Evolutionary conservation across 2,329 filamentous ascomycete species (phyloP).

Genomic region (Trichoderma citrinoviride): DNA sequence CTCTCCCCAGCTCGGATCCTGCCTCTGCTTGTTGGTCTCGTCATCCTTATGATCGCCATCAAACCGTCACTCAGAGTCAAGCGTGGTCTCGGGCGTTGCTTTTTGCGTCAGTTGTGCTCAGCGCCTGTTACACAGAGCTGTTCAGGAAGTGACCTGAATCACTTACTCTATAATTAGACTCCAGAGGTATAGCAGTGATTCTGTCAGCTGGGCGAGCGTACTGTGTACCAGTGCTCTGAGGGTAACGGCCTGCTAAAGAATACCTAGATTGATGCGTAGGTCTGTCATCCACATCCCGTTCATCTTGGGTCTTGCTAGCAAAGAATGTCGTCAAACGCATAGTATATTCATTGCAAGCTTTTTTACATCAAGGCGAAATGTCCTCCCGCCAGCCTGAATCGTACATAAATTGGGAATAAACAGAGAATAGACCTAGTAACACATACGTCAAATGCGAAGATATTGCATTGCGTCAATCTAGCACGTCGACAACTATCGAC

Average conservation of each 20-base stretch:
- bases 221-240: no score
- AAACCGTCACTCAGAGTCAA: neutral
- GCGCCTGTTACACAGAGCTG: neutral
- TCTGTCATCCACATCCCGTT: no score
- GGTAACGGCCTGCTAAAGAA: no score
- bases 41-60: neutral
- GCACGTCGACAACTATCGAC: neutral
- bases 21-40: neutral
- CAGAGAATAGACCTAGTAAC: neutral
- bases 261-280: no score
- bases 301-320: neutral
- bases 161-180: neutral
- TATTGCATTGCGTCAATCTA: conserved; percentile 2
- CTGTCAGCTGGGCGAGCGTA: no score
- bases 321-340: neutral
- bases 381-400: neutral
- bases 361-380: neutral
- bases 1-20: neutral
- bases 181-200: neutral
- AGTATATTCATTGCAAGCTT: neutral
- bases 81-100: neutral
- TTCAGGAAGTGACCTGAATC: neutral
- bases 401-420: conserved; percentile 7
- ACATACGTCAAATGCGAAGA: conserved; percentile 16
- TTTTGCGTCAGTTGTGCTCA: neutral